Evolutionary conservation across 140 eudicot species (phyloP), one percentile per base, ranked within the genome.

Genomic region (Senecio squalidus): DNA sequence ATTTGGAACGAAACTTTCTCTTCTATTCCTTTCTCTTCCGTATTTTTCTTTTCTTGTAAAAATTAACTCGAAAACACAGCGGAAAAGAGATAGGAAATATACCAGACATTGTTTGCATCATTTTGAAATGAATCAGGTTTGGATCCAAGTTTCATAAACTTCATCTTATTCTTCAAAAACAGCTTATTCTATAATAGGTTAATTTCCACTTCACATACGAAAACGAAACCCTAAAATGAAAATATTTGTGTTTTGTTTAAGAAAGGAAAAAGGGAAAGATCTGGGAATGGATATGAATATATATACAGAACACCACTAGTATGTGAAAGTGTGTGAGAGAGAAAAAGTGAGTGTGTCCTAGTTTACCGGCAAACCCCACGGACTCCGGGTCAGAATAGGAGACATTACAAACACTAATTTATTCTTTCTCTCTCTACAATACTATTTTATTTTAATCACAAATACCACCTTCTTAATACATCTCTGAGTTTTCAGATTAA

Each of bases 91-190:
- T 23, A 45, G 33, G 9, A 46, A 22, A 15, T 5, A 11, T 64
- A 92, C 98, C 98, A 79, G 58, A 75, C 76, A 77, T 80, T 77
- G 72, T 92, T 80, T 31, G 82, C 95, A 58, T 92, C 96, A 20
- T 71, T 75, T 72, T 92, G 96, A 78, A 92, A 88, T 13, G 84
- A 57, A 80, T 92, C 96, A 27, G 98, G 89, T 55, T 88, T 92
- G 49, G 96, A 87, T 88, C 98, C 98, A 78, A 92, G 98, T 71
- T 92, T 92, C 98, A 92, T 92, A 55, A 87, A 92, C 95, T 92
- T 92, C 98, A 92, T 92, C 74, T 64, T n/a, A n/a, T n/a, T n/a
- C n/a, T n/a, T 84, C 44, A 31, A 54, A 55, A 70, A 39, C 50
- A 71, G 56, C 23, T 24, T 26, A 34, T 28, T 39, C 18, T 26